These are phyloP conservation scores for Amylocarpus encephaloides DNA, from an alignment of 2,329 filamentous ascomycete species.

Conservation along the genomic window DNA sequence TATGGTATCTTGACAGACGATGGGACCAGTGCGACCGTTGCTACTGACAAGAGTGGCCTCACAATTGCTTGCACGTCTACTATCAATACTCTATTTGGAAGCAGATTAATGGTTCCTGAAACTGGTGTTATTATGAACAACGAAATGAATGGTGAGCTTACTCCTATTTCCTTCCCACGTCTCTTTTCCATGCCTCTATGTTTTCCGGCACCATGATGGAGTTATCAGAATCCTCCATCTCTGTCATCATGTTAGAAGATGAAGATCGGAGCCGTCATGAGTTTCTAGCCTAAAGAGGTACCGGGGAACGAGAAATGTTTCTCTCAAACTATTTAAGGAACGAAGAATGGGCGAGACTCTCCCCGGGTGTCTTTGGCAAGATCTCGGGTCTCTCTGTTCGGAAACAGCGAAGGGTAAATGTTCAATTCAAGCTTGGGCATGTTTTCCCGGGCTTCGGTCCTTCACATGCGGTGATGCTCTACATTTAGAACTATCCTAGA, in stretches of 20 bases:
- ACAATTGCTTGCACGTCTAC: slow-evolving; percentile 61
- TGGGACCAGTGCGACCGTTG: slow-evolving; percentile 47
- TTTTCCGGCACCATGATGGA: not conserved
- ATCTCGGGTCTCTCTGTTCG: too few species aligned
- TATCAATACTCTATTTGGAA: slow-evolving; percentile 62
- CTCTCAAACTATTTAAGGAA: too few species aligned
- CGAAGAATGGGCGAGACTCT: too few species aligned
- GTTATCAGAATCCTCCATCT: not conserved
- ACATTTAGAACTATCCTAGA: too few species aligned
- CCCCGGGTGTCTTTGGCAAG: too few species aligned
- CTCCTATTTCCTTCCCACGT: not conserved
- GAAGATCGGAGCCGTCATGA: not conserved
- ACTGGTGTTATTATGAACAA: slow-evolving; percentile 65
- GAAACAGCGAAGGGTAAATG: too few species aligned
- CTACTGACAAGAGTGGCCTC: slow-evolving; percentile 53
- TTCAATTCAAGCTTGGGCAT: too few species aligned
- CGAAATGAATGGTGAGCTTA: slow-evolving; percentile 50
- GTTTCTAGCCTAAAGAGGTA: too few species aligned
- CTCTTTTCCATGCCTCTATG: not conserved
- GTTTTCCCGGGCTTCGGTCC: too few species aligned
- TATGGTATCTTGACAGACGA: slow-evolving; percentile 47
- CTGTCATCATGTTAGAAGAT: not conserved
- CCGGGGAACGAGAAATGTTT: too few species aligned
- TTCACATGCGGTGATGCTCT: too few species aligned
- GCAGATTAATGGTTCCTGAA: slow-evolving; percentile 53